A percentile compares a stretch with the other conserved stretches of the same genome.
These are phyloP conservation scores for Aurantiochytrium sp. DNA, from an alignment of 108 stramenopile genomes.

Conservation along the genomic window DNA sequence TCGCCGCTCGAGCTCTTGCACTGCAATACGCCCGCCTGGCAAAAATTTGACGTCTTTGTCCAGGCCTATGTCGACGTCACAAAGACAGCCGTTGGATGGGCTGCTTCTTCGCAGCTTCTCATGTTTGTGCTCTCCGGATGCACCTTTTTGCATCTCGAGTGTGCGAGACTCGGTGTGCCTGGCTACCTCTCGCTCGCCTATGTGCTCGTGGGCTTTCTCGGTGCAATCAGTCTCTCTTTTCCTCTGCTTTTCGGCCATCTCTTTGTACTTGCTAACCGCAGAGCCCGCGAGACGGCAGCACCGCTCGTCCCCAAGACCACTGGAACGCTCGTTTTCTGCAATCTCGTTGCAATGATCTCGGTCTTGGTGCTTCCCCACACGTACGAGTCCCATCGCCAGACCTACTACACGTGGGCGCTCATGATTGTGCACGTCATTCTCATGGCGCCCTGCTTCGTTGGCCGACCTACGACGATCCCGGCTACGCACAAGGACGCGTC, in stretches of 20 bases:
- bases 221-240: neutral
- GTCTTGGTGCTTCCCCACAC: neutral
- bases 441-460: neutral
- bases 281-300: neutral
- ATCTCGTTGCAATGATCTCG: neutral
- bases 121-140: neutral
- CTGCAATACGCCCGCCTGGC: neutral
- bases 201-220: neutral
- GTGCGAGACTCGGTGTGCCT: neutral
- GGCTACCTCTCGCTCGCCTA: neutral
- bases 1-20: neutral
- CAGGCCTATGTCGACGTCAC: neutral
- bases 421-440: neutral
- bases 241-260: too few species aligned
- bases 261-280: neutral
- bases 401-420: neutral
- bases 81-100: neutral
- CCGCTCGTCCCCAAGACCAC: neutral
- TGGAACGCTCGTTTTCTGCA: neutral
- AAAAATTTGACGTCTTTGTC: neutral
- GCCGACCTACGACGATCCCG: neutral
- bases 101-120: neutral
- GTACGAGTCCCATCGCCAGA: neutral
- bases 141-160: neutral
- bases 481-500: too few species aligned